Evolutionary conservation across 75 land plant species (phyloP), one percentile per base, ranked within the genome.

Genomic region (Ceratopteris richardii): DNA sequence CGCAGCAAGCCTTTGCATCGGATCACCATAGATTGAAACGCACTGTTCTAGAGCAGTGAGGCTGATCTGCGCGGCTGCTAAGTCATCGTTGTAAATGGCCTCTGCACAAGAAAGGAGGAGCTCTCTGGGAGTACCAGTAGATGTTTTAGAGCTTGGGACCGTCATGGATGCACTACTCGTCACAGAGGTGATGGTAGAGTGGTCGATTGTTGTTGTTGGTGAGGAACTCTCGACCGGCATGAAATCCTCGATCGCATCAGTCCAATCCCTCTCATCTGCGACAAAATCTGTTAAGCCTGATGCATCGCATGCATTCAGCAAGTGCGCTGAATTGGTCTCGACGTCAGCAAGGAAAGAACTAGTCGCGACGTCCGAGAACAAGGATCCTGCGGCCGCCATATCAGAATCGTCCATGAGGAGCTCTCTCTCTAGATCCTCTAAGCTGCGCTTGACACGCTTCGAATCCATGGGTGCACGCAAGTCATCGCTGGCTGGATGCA

Each of bases 21-120:
- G 97, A 17, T 88, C 89, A 1, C 97, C 97, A 55, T 92, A 83
- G 57, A 88, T 82, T 27, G 95, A 88, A 13, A 88, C 97, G 63
- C 63, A 68, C 59, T 85, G 80, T 25, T 94, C 69, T 17, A 92
- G 81, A 27, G 72, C 69, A n/a, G 73, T 55, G 24, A 92, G 89
- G 26, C 82, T 60, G 7, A 57, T 19, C 7, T 78, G 46, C 12
- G 90, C 97, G 52, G 72, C 71, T 6, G 66, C 74, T 29, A 72
- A 2, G 37, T 74, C 81, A 20, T 74, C 80, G 27, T 85, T 84
- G 25, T 69, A 52, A 22, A 92, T 58, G 28, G 79, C 67, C 37
- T 57, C 47, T 16, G 97, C 97, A 73, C 97, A 92, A 1, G 79
- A 69, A 51, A 82, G 60, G 7, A 92, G 76, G 41, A 92, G 50